Percentiles rank a stretch among this genome's conserved stretches.
Conservation (phyloP, 2,329 filamentous ascomycete species). For the Sclerotinia spermophila region DNA sequence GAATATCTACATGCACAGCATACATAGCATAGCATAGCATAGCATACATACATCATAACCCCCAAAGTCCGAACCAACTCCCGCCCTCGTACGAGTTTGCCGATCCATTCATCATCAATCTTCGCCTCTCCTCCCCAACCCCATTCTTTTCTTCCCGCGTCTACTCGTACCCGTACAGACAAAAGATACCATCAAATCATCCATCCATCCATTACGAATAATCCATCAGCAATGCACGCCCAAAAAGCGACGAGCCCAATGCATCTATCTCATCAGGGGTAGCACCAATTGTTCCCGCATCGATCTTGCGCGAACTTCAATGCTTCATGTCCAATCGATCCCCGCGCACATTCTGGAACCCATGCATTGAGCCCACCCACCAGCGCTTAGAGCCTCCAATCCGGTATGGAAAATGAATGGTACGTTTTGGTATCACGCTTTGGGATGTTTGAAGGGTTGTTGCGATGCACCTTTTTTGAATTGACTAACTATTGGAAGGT, state of each 20-base stretch:
- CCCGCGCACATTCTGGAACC: no score
- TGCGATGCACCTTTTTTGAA: neutral
- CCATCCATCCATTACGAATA: neutral
- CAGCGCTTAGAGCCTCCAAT: constrained; percentile 11
- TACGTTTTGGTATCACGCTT: neutral
- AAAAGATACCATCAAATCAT: neutral
- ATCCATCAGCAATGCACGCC: neutral
- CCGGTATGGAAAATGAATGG: neutral
- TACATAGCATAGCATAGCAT: no score
- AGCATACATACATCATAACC: no score
- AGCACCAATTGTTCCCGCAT: neutral
- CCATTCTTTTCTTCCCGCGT: neutral
- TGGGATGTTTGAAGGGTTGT: neutral
- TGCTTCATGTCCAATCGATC: neutral
- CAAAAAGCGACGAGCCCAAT: constrained; percentile 5
- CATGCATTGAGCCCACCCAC: neutral
- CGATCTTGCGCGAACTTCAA: neutral
- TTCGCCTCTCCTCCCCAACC: neutral
- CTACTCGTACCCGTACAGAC: no score
- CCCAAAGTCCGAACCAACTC: neutral
- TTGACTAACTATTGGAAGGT: neutral
- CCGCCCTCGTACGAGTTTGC: neutral
- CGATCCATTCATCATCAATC: neutral
- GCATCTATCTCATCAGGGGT: constrained; percentile 4
- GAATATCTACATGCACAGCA: no score